Conservation (phyloP, 2,329 filamentous ascomycete species). For the Geosmithia morbida region DNA sequence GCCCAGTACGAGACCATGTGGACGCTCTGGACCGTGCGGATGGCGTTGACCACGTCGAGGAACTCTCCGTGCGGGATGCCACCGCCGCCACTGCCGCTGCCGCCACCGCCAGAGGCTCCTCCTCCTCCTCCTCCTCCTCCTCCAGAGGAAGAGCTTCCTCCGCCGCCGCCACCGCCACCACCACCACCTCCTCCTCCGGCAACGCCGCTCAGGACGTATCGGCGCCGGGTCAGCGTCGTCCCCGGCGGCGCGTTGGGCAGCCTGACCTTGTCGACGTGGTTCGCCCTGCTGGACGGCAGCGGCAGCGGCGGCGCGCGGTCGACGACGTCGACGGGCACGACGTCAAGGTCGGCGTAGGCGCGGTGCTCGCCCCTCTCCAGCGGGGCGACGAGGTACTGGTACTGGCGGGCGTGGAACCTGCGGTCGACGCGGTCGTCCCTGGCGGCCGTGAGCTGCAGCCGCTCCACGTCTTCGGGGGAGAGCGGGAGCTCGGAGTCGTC, state of each 20-base stretch:
- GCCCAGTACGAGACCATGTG: constrained; percentile 60
- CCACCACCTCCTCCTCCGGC: background rate
- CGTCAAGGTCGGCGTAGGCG: constrained; percentile 50
- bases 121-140: too few species aligned
- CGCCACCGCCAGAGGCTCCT: constrained; percentile 15
- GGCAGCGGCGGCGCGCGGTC: constrained; percentile 37
- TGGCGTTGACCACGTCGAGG: constrained; percentile 42
- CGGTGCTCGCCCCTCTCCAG: constrained; percentile 45
- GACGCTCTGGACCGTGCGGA: constrained; percentile 45
- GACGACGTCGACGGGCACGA: constrained; percentile 54
- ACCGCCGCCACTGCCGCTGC: background rate
- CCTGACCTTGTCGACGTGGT: constrained; percentile 41
- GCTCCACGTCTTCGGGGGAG: constrained; percentile 47
- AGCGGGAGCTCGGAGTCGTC: constrained; percentile 64
- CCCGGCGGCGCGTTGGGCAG: constrained; percentile 46
- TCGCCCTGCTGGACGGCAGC: constrained; percentile 14
- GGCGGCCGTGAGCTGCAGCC: constrained; percentile 42
- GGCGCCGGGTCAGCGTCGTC: constrained; percentile 37
- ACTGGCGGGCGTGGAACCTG: constrained; percentile 58
- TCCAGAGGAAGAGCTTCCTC: background rate
- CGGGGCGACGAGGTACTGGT: constrained; percentile 52
- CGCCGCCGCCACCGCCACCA: constrained; percentile 21
- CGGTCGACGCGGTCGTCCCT: constrained; percentile 50
- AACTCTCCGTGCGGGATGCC: constrained; percentile 26
- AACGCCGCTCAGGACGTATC: constrained; percentile 28